Evolutionary conservation across 805 yeast genomes (phyloP), one percentile per base, ranked within the genome.

Genomic region (Wickerhamomyces queroliae): DNA sequence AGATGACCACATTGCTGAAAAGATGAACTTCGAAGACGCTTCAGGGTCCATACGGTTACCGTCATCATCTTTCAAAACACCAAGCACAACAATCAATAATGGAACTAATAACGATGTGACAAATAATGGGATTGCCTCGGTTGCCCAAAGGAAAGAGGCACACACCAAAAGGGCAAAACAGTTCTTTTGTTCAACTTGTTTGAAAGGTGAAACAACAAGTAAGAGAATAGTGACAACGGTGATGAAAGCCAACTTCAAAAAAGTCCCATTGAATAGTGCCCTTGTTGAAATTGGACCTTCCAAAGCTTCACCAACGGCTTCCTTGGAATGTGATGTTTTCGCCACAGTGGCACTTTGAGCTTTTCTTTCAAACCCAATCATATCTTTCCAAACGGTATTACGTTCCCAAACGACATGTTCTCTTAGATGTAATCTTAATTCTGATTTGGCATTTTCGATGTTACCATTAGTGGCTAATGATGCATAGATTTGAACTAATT

Each of bases 381-480:
- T 81, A 61, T 91, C 97, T 57, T 93, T 81, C 99, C 99, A 91
- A 22, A 91, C 97, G 0, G 97, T 91, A 59, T 89, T 89, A 60
- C 99, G 75, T 63, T 91, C 98, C 95, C 96, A 91, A 16, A 90
- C 96, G 26, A 91, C 85, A 59, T 91, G 95, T 53, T 91, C 99
- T 47, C 97, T 72, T 47, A 91, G 63, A 64, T 77, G 73, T 43
- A 75, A 54, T 39, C 71, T 63, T 32, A 79, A 61, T 60, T 70
- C 77, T 30, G 56, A 52, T 38, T 64, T 66, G 1, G 90, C 84
- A 33, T 52, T 55, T 4, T 54, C 62, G 13, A 58, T 39, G 30
- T 64, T 60, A 6, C 67, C 62, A 35, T 66, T 64, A 8, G 74
- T 69, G 9, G 69, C 56, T 17, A 78, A 59, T 15, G 66, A 59